Base-by-base conservation (phyloP, 805 yeast species). In the Teunomyces gatunensis region DNA sequence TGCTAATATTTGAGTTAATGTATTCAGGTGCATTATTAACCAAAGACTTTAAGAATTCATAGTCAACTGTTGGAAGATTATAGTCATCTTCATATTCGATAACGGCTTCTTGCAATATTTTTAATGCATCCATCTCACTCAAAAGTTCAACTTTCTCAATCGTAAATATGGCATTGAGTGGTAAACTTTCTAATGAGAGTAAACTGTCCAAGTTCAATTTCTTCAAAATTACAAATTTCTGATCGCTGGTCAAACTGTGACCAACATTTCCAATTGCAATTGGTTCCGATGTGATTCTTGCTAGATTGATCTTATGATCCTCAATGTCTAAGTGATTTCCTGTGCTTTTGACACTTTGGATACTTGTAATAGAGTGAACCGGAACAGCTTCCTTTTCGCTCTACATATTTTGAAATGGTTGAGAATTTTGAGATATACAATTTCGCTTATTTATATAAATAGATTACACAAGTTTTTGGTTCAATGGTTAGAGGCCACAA, bases 61-160 rank as follows among this genome's bases (percentile, higher is more conserved):
- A 59, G 36, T 63, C 73, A 4, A 50, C 52, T 4, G 58, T 40
- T 3, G 69, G 68, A 47, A 68, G 59, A 49, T 71, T 71, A 23
- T 62, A 61, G 47, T 71, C 75, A 11, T 53, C 64, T 0, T 52
- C 41, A 52, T 78, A 81, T 15, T 73, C 68, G 0, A 54, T 67
- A 4, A 72, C 50, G 4, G 77, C 73, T 12, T 66, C 61, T 29
- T 60, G 55, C 39, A 81, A 57, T 35, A 78, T 68, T 9, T 62
- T 63, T 0, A 70, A 33, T 0, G 81, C 71, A 34, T 76, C 77
- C 1, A 65, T 71, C 9, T 63, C 54, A 3, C 67, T 43, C 54
- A 74, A 50, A 25, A 53, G 50, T 54, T 61, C 65, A 42, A 74
- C 65, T 50, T 69, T 72, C 29, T 69, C 73, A 48, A 73, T 61